A percentile compares a stretch with the other conserved stretches of the same genome.
These are phyloP conservation scores for Chondrus crispus DNA, from an alignment of 23 red algal species.

Conservation along the genomic window DNA sequence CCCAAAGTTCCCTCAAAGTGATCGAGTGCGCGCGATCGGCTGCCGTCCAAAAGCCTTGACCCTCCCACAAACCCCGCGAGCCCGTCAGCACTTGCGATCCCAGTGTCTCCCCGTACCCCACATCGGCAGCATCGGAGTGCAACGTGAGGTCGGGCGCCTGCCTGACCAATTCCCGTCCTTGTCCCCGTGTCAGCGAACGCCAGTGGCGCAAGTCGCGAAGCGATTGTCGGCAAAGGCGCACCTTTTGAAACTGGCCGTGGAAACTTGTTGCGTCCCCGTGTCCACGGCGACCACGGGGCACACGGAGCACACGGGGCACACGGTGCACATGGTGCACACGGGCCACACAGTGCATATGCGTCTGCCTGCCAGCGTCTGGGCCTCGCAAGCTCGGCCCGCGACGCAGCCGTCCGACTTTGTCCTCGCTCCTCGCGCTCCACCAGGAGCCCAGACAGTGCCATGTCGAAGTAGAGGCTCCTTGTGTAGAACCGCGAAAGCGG, in stretches of 20 bases:
- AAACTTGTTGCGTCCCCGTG: no score
- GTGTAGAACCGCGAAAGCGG: not conserved
- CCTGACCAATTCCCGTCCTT: not conserved
- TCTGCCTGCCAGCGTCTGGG: no score
- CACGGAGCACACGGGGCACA: no score
- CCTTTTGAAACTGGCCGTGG: not conserved
- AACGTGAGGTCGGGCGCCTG: not conserved
- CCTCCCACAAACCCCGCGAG: not conserved
- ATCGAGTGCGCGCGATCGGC: not conserved
- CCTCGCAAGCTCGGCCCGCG: no score
- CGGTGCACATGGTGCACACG: no score
- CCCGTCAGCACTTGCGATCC: not conserved
- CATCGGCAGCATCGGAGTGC: not conserved
- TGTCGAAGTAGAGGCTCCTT: not conserved
- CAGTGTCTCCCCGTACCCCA: not conserved
- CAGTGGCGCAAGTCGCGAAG: not conserved
- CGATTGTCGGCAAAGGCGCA: not conserved
- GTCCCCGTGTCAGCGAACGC: not conserved
- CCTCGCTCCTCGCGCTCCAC: not conserved
- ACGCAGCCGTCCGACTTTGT: no score
- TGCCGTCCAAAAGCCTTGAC: not conserved
- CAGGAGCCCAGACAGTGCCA: not conserved
- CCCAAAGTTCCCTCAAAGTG: not conserved
- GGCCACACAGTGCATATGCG: no score
- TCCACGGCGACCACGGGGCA: no score